phyloP scores from a whole-genome alignment of 352 stramenopile genomes.

The Pythium folliculosum region DNA sequence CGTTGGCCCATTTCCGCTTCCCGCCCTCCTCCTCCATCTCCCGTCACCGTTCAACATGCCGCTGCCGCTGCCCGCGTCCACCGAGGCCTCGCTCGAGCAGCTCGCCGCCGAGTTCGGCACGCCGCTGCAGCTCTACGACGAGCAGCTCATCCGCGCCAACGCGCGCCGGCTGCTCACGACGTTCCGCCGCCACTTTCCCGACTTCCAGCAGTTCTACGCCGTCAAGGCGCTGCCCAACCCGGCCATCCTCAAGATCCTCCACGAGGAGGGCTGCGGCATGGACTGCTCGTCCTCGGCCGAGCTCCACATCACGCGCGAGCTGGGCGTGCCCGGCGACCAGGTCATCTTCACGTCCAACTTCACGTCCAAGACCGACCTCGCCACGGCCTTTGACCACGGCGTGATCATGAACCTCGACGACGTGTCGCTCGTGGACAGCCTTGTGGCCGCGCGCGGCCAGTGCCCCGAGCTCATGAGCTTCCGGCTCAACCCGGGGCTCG shows the following conservation, averaged over 20 bases:
- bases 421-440: slow-evolving; percentile 77
- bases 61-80: slow-evolving; percentile 46
- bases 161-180: slow-evolving; percentile 62
- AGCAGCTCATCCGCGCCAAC: slow-evolving; percentile 82
- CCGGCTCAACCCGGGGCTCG: slow-evolving; percentile 84
- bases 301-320: slow-evolving; percentile 73
- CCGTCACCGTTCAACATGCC: slow-evolving; percentile 38
- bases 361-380: slow-evolving; percentile 79
- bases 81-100: slow-evolving; percentile 51
- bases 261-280: slow-evolving; percentile 86
- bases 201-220: slow-evolving; percentile 89
- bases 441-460: slow-evolving; percentile 63
- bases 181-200: slow-evolving; percentile 77
- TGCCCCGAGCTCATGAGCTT: slow-evolving; percentile 89
- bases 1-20: slow-evolving; percentile 8
- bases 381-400: slow-evolving; percentile 69
- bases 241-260: slow-evolving; percentile 82
- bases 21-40: background rate
- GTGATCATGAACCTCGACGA: slow-evolving; percentile 91
- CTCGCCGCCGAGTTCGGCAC: slow-evolving; percentile 80
- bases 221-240: slow-evolving; percentile 91
- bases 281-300: slow-evolving; percentile 88
- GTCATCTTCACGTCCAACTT: slow-evolving; percentile 92
- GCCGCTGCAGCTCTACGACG: slow-evolving; percentile 89
- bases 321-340: slow-evolving; percentile 73